Conservation (phyloP, 345 rosid genomes). For the Eucalyptus regnans region DNA sequence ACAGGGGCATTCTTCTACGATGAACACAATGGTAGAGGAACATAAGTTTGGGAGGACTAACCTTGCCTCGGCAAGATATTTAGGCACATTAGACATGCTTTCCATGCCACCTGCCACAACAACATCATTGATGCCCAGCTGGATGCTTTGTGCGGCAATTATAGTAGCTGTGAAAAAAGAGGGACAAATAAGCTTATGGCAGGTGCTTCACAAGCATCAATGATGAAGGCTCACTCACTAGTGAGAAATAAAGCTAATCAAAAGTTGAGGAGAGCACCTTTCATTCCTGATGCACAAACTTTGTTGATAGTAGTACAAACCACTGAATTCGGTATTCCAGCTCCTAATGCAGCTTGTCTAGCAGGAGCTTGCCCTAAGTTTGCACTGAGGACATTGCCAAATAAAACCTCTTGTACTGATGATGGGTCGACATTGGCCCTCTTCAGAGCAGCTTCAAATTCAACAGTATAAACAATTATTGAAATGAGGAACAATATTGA, state of each 20-base stretch:
- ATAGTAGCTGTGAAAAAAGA: conserved; percentile 53
- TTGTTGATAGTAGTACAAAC: conserved; percentile 87
- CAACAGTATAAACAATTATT: neutral
- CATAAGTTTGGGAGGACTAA: neutral
- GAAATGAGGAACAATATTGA: neutral
- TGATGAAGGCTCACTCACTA: neutral
- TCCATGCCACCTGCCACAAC: conserved; percentile 99
- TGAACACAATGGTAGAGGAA: neutral
- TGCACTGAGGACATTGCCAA: conserved; percentile 94
- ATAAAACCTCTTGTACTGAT: conserved; percentile 82
- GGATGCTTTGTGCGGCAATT: conserved; percentile 94
- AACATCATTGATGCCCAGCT: conserved; percentile 81
- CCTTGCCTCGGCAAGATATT: conserved; percentile 93
- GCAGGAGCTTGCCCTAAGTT: conserved; percentile 99
- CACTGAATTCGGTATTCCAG: conserved; percentile 86
- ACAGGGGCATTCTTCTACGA: neutral
- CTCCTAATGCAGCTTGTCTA: conserved; percentile 95
- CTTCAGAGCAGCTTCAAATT: conserved; percentile 70
- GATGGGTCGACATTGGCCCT: conserved; percentile 85
- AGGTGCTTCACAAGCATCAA: neutral
- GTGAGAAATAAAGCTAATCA: neutral
- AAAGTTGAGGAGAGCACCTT: conserved; percentile 33
- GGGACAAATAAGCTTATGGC: neutral
- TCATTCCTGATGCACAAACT: conserved; percentile 99
- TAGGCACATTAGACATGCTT: conserved; percentile 95